phyloP scores from a whole-genome alignment of 805 yeast species.

The Pichia pseudocactophila region DNA sequence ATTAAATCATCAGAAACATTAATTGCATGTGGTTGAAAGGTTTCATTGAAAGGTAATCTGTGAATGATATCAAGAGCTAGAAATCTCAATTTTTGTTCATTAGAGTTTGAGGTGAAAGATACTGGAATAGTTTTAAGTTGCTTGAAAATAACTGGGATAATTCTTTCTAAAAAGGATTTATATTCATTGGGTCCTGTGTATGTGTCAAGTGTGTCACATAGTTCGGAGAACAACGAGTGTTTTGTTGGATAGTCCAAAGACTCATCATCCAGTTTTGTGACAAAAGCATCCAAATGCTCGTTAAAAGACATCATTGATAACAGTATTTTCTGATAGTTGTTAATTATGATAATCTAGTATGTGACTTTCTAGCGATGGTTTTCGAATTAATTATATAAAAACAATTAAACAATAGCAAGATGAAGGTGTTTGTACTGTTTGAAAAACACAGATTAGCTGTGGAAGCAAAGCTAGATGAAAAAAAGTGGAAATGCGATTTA shows the following conservation, averaged over 20 bases:
- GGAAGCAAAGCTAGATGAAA: slow-evolving; percentile 1
- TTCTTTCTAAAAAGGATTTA: slow-evolving; percentile 57
- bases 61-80: slow-evolving; percentile 71
- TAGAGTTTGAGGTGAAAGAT: slow-evolving; percentile 54
- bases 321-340: no score
- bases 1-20: slow-evolving; percentile 53
- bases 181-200: slow-evolving; percentile 77
- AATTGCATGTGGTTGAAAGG: slow-evolving; percentile 61
- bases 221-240: slow-evolving; percentile 66
- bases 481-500: slow-evolving; percentile 18
- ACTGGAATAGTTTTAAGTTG: slow-evolving; percentile 62
- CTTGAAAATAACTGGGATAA: slow-evolving; percentile 62
- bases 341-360: no score
- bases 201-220: slow-evolving; percentile 79
- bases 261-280: slow-evolving; percentile 48
- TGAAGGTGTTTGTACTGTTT: background rate
- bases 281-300: slow-evolving; percentile 60
- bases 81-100: slow-evolving; percentile 72
- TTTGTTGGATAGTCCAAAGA: slow-evolving; percentile 49
- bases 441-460: no score
- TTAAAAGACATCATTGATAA: slow-evolving; percentile 27
- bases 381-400: no score
- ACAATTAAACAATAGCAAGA: background rate
- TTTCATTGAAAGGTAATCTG: slow-evolving; percentile 74
- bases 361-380: no score